Base-by-base conservation (phyloP, 345 rosid genomes). In the Gossypium thurberi region DNA sequence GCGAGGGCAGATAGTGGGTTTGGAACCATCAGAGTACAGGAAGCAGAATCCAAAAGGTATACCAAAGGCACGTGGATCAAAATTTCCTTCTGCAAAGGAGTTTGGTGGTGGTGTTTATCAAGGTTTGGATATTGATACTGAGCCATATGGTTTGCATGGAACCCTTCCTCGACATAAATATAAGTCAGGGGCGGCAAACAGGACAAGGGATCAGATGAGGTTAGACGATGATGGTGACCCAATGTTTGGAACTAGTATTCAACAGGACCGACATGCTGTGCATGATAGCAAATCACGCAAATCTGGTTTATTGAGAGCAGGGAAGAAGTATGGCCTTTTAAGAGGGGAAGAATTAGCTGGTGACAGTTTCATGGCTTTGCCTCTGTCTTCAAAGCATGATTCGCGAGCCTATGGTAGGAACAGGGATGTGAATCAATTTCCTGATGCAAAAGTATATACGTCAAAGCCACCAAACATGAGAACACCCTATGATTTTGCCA, bases 1-100 rank as follows among this genome's bases (percentile, higher is more conserved):
- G 63, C 88, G 65, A 67, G 80, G 80, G 77, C 85, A 81, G 66
- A 70, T 74, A 7, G 21, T 74, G 73, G 74, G 60, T 76, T 55
- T 77, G 70, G 87, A 87, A 74, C 77, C 79, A 33, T 78, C 77
- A 28, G 87, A 86, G 74, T 82, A 82, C 74, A 79, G 90, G 69
- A 91, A 84, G 81, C 84, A 81, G 79, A 93, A 87, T 80, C 81
- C 83, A 17, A 92, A 86, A 78, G 87, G 87, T 52, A 82, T 79
- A 12, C 78, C 80, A 58, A 95, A 85, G 88, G 77, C 83, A 23
- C 84, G 86, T 33, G 83, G 86, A 51, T 69, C 79, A 59, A 93
- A 86, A 78, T 55, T 75, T 21, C 82, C 85, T 43, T 74, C 84
- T 18, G 76, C 75, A 1, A 87, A 84, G n/a, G 80, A 78, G 69